Percentiles rank a stretch among this genome's conserved stretches.
These are phyloP conservation scores for Hanseniaspora thailandica DNA, from an alignment of 805 yeast genomes.

Conservation along the genomic window DNA sequence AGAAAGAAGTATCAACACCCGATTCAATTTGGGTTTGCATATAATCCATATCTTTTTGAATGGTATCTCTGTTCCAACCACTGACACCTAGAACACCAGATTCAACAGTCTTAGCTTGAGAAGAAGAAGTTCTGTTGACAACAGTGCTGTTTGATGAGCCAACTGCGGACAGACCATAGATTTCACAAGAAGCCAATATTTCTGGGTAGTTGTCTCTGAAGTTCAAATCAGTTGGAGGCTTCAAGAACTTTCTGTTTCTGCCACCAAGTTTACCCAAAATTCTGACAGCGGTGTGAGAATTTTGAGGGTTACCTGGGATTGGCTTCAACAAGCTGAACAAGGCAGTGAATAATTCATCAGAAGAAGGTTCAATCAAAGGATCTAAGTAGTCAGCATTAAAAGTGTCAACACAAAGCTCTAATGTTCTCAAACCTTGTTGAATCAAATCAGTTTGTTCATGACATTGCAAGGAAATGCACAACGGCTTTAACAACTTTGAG, in stretches of 20 bases:
- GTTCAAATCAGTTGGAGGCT: slow-evolving; percentile 57
- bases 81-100: slow-evolving; percentile 9
- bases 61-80: slow-evolving; percentile 5
- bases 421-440: slow-evolving; percentile 85
- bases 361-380: slow-evolving; percentile 92
- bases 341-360: slow-evolving; percentile 87
- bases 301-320: slow-evolving; percentile 86
- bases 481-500: slow-evolving; percentile 76
- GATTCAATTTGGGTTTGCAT: background rate
- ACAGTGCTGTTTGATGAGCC: too few species aligned
- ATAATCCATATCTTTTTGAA: background rate
- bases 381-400: slow-evolving; percentile 93
- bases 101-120: background rate
- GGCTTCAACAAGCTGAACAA: slow-evolving; percentile 86
- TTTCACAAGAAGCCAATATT: slow-evolving; percentile 51
- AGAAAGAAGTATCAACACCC: slow-evolving; percentile 46
- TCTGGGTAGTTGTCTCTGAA: slow-evolving; percentile 52
- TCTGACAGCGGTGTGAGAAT: slow-evolving; percentile 85
- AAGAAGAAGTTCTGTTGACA: background rate
- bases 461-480: slow-evolving; percentile 82
- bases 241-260: slow-evolving; percentile 74
- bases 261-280: slow-evolving; percentile 95
- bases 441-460: slow-evolving; percentile 64
- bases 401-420: slow-evolving; percentile 92
- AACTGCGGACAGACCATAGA: slow-evolving; percentile 47